Evolutionary conservation across 306 rosid species (phyloP).

Genomic region (Psophocarpus tetragonolobus): DNA sequence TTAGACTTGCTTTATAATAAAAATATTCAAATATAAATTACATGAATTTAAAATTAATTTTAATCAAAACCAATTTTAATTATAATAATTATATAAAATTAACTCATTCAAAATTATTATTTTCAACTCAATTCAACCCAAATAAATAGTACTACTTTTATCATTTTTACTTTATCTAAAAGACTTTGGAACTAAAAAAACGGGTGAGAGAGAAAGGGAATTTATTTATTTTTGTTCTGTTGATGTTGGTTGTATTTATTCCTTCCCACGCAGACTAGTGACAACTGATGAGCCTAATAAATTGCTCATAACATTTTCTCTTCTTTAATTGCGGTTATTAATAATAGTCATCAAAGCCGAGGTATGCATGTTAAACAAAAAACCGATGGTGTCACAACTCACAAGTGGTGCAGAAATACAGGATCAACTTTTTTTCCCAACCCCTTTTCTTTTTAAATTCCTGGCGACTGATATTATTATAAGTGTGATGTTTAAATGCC

Average conservation of each 20-base stretch:
- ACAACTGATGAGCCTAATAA: slow-evolving; percentile 13
- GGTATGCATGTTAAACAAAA: slow-evolving; percentile 5
- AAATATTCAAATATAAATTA: too few relatives aligned
- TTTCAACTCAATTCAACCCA: too few relatives aligned
- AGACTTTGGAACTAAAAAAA: too few relatives aligned
- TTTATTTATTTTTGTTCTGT: not conserved
- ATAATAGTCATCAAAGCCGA: slow-evolving; percentile 13
- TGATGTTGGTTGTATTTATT: not conserved
- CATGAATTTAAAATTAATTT: too few relatives aligned
- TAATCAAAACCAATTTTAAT: too few relatives aligned
- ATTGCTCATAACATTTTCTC: not conserved
- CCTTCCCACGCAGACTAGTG: not conserved
- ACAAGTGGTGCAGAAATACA: slow-evolving; percentile 34
- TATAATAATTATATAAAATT: too few relatives aligned
- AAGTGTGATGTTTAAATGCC: slow-evolving; percentile 13
- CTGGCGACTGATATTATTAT: slow-evolving; percentile 37
- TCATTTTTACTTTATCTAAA: too few relatives aligned
- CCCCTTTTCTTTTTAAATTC: slow-evolving; percentile 21
- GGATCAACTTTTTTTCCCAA: slow-evolving; percentile 31
- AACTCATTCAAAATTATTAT: too few relatives aligned
- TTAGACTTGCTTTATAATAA: too few relatives aligned
- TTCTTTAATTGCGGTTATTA: slow-evolving; percentile 15
- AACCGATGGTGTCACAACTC: slow-evolving; percentile 40
- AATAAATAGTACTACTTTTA: too few relatives aligned
- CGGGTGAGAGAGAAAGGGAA: not conserved